phyloP scores from a whole-genome alignment of 2,329 filamentous ascomycete species.

The Moelleriella libera region DNA sequence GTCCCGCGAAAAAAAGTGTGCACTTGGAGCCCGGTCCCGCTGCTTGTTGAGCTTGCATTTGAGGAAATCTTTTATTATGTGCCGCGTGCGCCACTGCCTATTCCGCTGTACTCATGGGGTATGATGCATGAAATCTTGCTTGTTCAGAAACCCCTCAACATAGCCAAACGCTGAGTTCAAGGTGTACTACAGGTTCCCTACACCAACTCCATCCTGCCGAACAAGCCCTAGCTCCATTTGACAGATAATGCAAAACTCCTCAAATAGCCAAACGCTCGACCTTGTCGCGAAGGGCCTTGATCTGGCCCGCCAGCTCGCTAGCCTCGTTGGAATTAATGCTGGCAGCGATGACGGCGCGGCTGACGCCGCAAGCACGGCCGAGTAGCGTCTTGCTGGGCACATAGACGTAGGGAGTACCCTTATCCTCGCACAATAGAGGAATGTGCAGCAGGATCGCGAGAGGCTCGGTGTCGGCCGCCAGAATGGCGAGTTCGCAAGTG shows the following conservation, averaged over 20 bases:
- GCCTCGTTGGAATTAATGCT: constrained; percentile 88
- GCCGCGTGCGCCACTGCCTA: too few relatives aligned
- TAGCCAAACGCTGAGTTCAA: too few relatives aligned
- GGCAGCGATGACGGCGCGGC: constrained; percentile 71
- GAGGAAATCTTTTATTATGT: too few relatives aligned
- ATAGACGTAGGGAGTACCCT: constrained; percentile 52
- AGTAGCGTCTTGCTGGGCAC: constrained; percentile 71
- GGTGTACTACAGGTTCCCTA: too few relatives aligned
- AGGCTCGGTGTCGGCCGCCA: constrained; percentile 78
- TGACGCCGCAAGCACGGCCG: constrained; percentile 81
- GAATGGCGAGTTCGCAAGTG: constrained; percentile 76
- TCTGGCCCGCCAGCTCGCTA: constrained; percentile 75
- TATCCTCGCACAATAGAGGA: constrained; percentile 76
- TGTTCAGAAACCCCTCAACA: too few relatives aligned
- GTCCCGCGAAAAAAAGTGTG: too few relatives aligned
- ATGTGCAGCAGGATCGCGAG: constrained; percentile 82
- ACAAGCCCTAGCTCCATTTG: too few relatives aligned
- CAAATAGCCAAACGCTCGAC: constrained; percentile 92
- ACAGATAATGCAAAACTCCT: constrained; percentile 10
- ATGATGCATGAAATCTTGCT: too few relatives aligned
- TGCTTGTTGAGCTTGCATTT: too few relatives aligned
- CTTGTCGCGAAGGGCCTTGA: constrained; percentile 82
- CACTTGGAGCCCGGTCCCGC: too few relatives aligned
- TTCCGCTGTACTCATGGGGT: too few relatives aligned
- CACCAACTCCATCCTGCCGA: too few relatives aligned